Base-by-base conservation (phyloP, 805 yeast genomes). In the Nakazawaea populi region DNA sequence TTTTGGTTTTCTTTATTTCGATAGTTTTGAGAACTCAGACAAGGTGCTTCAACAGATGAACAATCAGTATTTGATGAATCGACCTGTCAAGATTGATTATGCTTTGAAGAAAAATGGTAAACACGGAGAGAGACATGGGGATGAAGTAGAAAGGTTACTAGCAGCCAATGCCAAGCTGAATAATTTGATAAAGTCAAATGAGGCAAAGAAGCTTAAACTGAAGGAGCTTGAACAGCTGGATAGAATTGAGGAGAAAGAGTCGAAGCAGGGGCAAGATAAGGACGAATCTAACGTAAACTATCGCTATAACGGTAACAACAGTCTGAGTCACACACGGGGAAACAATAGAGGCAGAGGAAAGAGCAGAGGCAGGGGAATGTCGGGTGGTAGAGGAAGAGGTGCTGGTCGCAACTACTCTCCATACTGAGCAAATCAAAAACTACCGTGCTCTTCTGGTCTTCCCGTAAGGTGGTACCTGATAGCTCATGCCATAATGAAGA, bases 1-100 rank as follows among this genome's bases (percentile, higher is more conserved):
- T 4, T 78, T 73, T 60, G 97, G 86, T 0, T 83, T 85, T 58
- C 64, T 91, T 1, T 75, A 79, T 40, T 89, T 71, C 62, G 82
- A 75, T 41, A 77, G 74, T 49, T 89, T 87, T 58, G 83, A 77
- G 11, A 70, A 80, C 40, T 78, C 92, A 47, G 97, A 92, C 64
- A 60, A 62, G 28, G 97, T 94, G 0, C 72, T 90, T 5, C 76
- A 72, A 31, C 77, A 77, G 48, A 76, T 92, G 82, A 73, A 87
- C 56, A 84, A 85, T 1, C 82, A 81, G 50, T 72, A 79, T 51
- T 69, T 94, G 12, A 79, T 87, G 80, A 89, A 88, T 63, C 73
- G 73, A 53, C 77, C 77, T 31, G 71, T 89, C 5, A 64, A 67
- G 1, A 71, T 91, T 2, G 77, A 78, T 34, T 90, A 89, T 62